Conservation (phyloP, 1,139 yeast genomes). For the Hansenula sp. region DNA sequence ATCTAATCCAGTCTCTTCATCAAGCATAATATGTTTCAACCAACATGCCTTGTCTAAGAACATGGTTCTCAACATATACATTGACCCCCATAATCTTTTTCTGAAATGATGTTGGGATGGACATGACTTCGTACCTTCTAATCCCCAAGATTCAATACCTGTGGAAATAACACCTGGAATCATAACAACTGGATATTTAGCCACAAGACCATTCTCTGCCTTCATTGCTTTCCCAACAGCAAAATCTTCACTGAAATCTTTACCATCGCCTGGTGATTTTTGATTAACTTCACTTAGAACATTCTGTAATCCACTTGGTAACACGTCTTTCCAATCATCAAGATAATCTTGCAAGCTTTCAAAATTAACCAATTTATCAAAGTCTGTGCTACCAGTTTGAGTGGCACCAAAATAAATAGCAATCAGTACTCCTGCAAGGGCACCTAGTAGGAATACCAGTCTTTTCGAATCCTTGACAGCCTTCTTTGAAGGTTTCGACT, state of each 20-base stretch:
- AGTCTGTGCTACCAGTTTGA: slow-evolving; percentile 36
- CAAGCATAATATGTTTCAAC: slow-evolving; percentile 87
- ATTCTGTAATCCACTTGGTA: slow-evolving; percentile 64
- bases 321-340: slow-evolving; percentile 62
- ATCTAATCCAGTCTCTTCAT: slow-evolving; percentile 87
- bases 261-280: slow-evolving; percentile 19
- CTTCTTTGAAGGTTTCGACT: slow-evolving; percentile 5
- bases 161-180: slow-evolving; percentile 97
- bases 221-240: slow-evolving; percentile 77
- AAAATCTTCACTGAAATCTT: slow-evolving; percentile 73
- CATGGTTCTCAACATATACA: slow-evolving; percentile 93
- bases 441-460: slow-evolving; percentile 49
- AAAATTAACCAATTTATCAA: slow-evolving; percentile 53
- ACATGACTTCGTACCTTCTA: slow-evolving; percentile 70
- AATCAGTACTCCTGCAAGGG: slow-evolving; percentile 60
- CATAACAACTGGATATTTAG: slow-evolving; percentile 78
- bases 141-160: slow-evolving; percentile 92
- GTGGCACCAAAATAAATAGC: slow-evolving; percentile 64
- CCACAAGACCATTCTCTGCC: slow-evolving; percentile 43
- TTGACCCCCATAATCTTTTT: slow-evolving; percentile 93
- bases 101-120: slow-evolving; percentile 83
- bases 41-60: slow-evolving; percentile 88
- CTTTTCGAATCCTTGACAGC: slow-evolving; percentile 28
- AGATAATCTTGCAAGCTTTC: slow-evolving; percentile 48
- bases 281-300: slow-evolving; percentile 55